These are phyloP conservation scores for Trichosporon ovoides DNA, from an alignment of 1,284 basidiomycete species.

Conservation along the genomic window DNA sequence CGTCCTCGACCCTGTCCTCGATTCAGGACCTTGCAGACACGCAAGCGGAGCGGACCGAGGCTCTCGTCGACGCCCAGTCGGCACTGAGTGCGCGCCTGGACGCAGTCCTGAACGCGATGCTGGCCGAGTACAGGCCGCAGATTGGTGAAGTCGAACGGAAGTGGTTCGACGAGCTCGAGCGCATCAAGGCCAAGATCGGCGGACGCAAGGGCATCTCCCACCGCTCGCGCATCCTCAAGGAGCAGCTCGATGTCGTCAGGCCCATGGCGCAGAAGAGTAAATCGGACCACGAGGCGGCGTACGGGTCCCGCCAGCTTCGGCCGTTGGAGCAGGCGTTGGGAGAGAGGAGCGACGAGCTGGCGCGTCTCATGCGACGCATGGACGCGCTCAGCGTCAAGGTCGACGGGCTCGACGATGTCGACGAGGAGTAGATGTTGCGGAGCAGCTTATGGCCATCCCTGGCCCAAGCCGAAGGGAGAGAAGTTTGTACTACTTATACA, in stretches of 20 bases:
- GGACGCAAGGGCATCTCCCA: constrained; percentile 25
- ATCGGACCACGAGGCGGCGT: constrained; percentile 3
- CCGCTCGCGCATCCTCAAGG: constrained; percentile 27
- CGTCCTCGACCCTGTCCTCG: constrained; percentile 50
- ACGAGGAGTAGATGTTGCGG: neutral
- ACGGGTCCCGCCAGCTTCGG: constrained; percentile 23
- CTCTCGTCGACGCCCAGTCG: constrained; percentile 60
- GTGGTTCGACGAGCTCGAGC: constrained; percentile 88
- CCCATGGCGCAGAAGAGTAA: constrained; percentile 13
- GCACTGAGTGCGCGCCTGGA: constrained; percentile 64
- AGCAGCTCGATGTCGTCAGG: constrained; percentile 27
- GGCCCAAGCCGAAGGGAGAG: neutral
- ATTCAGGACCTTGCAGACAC: constrained; percentile 14
- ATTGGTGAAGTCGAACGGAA: constrained; percentile 77
- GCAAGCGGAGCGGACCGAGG: constrained; percentile 15
- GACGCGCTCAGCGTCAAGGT: constrained; percentile 32
- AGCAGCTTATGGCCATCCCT: too few relatives aligned
- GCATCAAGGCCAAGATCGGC: constrained; percentile 67
- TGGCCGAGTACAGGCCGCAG: constrained; percentile 73
- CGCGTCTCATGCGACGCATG: constrained; percentile 34
- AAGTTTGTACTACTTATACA: constrained; percentile 10
- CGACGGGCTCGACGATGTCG: constrained; percentile 16
- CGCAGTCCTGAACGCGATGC: constrained; percentile 64
- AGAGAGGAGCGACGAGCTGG: constrained; percentile 32
- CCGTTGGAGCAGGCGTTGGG: constrained; percentile 29